A percentile compares a stretch with the other conserved stretches of the same genome.
phyloP scores from a whole-genome alignment of 306 rosid genomes.

The Quillaja saponaria region DNA sequence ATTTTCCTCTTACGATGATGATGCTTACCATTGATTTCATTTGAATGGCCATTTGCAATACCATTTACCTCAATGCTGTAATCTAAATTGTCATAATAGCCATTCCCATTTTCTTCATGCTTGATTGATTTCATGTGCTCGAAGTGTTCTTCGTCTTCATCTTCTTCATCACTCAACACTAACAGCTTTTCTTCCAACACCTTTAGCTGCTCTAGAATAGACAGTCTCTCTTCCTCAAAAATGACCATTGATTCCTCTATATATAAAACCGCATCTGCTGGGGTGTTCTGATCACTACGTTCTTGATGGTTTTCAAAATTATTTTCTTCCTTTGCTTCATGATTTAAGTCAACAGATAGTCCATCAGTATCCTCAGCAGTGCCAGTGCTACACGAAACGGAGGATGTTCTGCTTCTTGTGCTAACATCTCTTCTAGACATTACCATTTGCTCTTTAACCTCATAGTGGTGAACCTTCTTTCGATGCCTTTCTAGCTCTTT shows the following conservation, averaged over 20 bases:
- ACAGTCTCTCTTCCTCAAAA: conserved; percentile 90
- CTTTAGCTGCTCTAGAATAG: conserved; percentile 80
- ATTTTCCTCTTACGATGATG: conserved; percentile 55
- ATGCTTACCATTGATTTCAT: conserved; percentile 63
- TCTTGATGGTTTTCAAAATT: conserved; percentile 53
- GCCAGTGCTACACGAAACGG: conserved; percentile 74
- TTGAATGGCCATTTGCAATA: conserved; percentile 58
- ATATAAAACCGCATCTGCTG: conserved; percentile 64
- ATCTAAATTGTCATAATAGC: conserved; percentile 52
- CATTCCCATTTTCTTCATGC: conserved; percentile 66
- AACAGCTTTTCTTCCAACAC: conserved; percentile 84
- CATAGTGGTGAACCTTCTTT: conserved; percentile 72
- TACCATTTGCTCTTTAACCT: conserved; percentile 62
- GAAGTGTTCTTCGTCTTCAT: conserved; percentile 55
- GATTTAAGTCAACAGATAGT: conserved; percentile 64
- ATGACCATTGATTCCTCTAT: conserved; percentile 72
- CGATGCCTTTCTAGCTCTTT: conserved; percentile 73
- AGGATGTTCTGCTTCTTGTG: conserved; percentile 70
- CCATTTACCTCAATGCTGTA: conserved; percentile 45
- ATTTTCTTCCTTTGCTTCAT: conserved; percentile 68
- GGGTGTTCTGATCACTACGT: conserved; percentile 68
- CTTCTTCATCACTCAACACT: conserved; percentile 61
- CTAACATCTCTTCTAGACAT: conserved; percentile 58
- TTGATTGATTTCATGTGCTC: conserved; percentile 45
- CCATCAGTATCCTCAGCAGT: conserved; percentile 86